Base-by-base conservation (phyloP, 371 early-diverging fungal species). In the Dichotomocladium elegans region DNA sequence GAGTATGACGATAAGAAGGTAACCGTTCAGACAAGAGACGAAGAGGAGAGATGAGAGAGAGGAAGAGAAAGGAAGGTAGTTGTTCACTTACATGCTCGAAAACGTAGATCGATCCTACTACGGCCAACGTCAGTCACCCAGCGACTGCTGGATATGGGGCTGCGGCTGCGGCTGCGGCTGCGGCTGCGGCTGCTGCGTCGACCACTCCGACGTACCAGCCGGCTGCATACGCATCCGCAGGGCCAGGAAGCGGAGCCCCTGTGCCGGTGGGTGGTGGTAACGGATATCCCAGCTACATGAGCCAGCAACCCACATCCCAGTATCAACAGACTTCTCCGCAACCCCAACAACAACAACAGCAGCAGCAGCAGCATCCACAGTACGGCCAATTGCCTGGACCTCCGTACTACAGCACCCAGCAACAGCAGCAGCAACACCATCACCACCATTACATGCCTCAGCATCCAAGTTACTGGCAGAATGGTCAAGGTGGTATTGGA, bases 361-460 rank as follows among this genome's bases (percentile, higher is more conserved):
- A 44, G 19, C 67, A 61, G n/a, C 71, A 67, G 42, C 43, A 56
- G 4, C 61, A 57, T 26, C 60, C 55, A 22, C 53, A 61, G 21
- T 68, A 68, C 34, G 66, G 64, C 19, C 70, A 63, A 37, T 63
- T 66, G 50, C 61, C 58, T 35, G 61, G 53, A 47, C 70, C 66
- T 40, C 51, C 49, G 19, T 70, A 66, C 41, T 74, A 70, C 55
- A 59, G 66, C 31, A 63, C 64, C 17, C 62, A 63, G 15, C 62
- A 61, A n/a, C 64, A 66, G 21, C 64, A 67, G 34, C 15, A 55
- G 2, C 61, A 58, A 17, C 37, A 21, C 21, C n/a, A n/a, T n/a
- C n/a, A n/a, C n/a, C n/a, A n/a, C n/a, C 70, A 71, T 34, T 72
- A 72, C 46, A 64, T 72, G 69, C 60, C 61, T 33, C 50, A 41